Conservation (phyloP, 202 grass and related monocot species). For the Dendrocalamus latiflorus region DNA sequence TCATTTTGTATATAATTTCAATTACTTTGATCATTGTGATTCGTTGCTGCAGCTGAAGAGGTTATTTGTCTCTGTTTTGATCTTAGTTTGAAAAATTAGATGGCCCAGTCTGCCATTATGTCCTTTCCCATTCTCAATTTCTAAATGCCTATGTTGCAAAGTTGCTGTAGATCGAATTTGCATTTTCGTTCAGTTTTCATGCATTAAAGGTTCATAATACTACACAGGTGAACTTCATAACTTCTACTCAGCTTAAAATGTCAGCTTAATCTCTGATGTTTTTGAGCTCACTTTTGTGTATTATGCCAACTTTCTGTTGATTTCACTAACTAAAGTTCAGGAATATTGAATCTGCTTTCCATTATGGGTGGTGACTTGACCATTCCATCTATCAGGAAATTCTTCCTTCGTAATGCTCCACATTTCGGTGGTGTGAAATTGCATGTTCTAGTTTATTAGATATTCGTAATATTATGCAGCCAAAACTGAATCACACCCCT, state of each 20-base stretch:
- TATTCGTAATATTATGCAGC: neutral
- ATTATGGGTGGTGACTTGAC: neutral
- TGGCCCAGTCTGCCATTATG: neutral
- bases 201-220: neutral
- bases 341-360: neutral
- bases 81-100: neutral
- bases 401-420: neutral
- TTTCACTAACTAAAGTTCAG: neutral
- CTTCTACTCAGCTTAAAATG: neutral
- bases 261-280: neutral
- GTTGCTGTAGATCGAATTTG: neutral
- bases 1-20: neutral
- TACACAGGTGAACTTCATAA: neutral
- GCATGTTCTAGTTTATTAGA: neutral
- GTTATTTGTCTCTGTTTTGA: neutral
- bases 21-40: neutral
- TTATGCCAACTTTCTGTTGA: neutral
- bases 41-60: neutral
- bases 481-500: neutral
- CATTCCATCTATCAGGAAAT: neutral
- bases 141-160: neutral
- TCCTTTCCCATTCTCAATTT: constrained; percentile 3
- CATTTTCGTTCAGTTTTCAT: neutral
- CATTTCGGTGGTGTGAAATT: neutral
- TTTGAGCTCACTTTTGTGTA: neutral